Conservation (phyloP, 352 stramenopile genomes). For the Phytophthora megakarya region DNA sequence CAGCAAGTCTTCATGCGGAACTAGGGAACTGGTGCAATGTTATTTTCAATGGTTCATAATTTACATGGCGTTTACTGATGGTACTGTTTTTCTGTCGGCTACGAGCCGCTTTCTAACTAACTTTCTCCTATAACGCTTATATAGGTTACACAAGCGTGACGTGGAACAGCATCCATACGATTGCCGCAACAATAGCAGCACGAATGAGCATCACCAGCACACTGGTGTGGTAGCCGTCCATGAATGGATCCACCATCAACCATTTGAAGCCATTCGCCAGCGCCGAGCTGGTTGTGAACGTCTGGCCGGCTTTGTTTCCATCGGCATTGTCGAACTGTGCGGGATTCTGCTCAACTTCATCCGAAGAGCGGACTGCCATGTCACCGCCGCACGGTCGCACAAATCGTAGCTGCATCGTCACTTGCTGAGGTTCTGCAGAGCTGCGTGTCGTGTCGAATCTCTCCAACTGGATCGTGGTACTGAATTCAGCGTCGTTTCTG, state of each 20-base stretch:
- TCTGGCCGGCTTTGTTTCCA: slow-evolving; percentile 11
- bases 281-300: background rate
- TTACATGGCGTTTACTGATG: slow-evolving; percentile 38
- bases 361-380: slow-evolving; percentile 21
- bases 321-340: slow-evolving; percentile 15
- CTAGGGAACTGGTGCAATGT: background rate
- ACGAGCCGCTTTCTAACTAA: slow-evolving; percentile 24
- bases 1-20: slow-evolving; percentile 2
- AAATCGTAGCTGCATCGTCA: slow-evolving; percentile 45
- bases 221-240: slow-evolving; percentile 29
- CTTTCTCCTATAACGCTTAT: slow-evolving; percentile 25
- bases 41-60: slow-evolving; percentile 31
- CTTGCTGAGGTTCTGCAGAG: slow-evolving; percentile 37
- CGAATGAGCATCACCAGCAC: slow-evolving; percentile 48
- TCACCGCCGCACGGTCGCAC: slow-evolving; percentile 24
- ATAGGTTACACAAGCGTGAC: slow-evolving; percentile 28
- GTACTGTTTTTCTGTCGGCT: slow-evolving; percentile 33
- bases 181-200: slow-evolving; percentile 35
- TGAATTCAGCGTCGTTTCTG: slow-evolving; percentile 42
- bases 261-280: slow-evolving; percentile 34
- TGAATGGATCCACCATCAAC: slow-evolving; percentile 36
- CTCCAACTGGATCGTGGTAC: slow-evolving; percentile 55
- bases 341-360: slow-evolving; percentile 30
- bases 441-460: slow-evolving; percentile 38
- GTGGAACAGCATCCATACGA: slow-evolving; percentile 48